Percentiles rank a stretch among this genome's conserved stretches.
Evolutionary conservation across 1,284 basidiomycete genomes (phyloP).

Genomic region (Wallemia ichthyophaga): DNA sequence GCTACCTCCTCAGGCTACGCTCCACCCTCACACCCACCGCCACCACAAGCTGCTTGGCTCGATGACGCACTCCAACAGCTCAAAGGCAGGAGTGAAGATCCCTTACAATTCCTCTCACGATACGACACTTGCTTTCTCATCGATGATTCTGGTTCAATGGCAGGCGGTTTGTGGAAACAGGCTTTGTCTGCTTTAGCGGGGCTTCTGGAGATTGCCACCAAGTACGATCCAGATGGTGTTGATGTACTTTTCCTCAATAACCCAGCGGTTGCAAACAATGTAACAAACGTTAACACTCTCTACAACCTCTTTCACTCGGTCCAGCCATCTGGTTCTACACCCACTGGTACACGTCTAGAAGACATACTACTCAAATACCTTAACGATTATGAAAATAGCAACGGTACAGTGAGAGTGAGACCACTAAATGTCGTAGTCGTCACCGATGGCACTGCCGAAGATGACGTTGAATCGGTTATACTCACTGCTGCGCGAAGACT

Average conservation of each 20-base stretch:
- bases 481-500: slow-evolving; percentile 22
- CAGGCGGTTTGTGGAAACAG: slow-evolving; percentile 5
- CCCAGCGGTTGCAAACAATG: slow-evolving; percentile 2
- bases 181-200: background rate
- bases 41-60: background rate
- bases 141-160: slow-evolving; percentile 4
- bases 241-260: slow-evolving; percentile 8
- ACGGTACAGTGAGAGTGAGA: background rate
- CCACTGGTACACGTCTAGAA: slow-evolving; percentile 7
- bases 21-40: background rate
- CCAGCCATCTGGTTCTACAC: slow-evolving; percentile 6
- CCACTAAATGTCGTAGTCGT: slow-evolving; percentile 3
- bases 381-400: slow-evolving; percentile 3
- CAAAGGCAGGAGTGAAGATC: slow-evolving; percentile 2
- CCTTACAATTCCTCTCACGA: slow-evolving; percentile 1
- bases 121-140: slow-evolving; percentile 3
- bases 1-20: too few species aligned
- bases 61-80: background rate
- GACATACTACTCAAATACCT: slow-evolving; percentile 6
- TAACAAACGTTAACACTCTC: slow-evolving; percentile 4
- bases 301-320: slow-evolving; percentile 4
- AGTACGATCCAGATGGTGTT: slow-evolving; percentile 5
- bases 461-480: slow-evolving; percentile 24
- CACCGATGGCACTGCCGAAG: slow-evolving; percentile 15
- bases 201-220: background rate